Conservation (phyloP, 148 eudicot species). For the Hydrangea macrophylla region DNA sequence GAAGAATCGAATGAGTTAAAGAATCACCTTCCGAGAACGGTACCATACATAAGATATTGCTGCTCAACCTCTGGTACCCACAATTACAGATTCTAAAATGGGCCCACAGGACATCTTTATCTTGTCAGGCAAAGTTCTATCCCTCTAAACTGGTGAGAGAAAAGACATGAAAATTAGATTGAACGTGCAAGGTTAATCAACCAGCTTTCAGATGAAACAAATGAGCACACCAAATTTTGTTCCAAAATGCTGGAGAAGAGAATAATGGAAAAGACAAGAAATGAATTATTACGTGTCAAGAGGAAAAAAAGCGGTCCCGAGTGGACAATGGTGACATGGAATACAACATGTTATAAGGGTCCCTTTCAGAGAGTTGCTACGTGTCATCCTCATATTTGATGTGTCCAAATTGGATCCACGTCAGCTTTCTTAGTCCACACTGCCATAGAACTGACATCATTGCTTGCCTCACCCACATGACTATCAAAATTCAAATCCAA, state of each 20-base stretch:
- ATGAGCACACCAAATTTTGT: background rate
- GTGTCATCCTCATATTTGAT: slow-evolving; percentile 4
- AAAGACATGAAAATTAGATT: background rate
- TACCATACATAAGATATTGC: background rate
- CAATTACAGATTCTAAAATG: background rate
- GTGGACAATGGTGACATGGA: background rate
- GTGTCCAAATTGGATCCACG: slow-evolving; percentile 5
- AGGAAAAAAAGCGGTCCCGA: background rate
- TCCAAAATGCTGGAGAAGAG: background rate
- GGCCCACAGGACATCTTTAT: background rate
- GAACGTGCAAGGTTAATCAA: slow-evolving; percentile 2
- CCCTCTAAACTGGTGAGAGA: background rate
- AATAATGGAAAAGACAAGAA: background rate
- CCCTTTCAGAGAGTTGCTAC: background rate
- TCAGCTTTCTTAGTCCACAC: background rate
- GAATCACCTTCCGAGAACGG: background rate
- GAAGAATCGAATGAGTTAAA: background rate
- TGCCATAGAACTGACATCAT: slow-evolving; percentile 12
- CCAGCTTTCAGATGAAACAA: background rate
- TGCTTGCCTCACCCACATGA: background rate
- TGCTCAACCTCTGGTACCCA: background rate
- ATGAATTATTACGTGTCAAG: background rate
- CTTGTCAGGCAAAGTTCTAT: too few species aligned
- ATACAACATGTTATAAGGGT: background rate
- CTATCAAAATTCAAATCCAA: background rate